These are phyloP conservation scores for Dactylella cylindrospora DNA, from an alignment of 2,329 filamentous ascomycete genomes.

Conservation along the genomic window DNA sequence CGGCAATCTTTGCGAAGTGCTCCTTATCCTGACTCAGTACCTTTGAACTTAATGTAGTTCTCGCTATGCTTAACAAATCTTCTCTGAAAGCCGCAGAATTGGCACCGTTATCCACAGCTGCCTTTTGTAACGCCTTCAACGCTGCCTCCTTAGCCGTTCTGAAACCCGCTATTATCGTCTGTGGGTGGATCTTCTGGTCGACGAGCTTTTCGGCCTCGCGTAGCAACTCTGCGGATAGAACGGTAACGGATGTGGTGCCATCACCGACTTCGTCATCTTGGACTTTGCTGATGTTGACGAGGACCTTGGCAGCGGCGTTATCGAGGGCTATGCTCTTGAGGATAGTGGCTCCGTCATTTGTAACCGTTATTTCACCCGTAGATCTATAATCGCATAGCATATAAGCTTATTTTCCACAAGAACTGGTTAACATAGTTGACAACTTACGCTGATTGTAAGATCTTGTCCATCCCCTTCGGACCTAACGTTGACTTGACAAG, in stretches of 20 bases:
- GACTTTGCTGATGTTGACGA: constrained; percentile 99
- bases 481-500: constrained; percentile 96
- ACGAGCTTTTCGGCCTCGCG: constrained; percentile 96
- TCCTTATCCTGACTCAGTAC: constrained; percentile 90
- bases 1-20: constrained; percentile 85
- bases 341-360: constrained; percentile 97
- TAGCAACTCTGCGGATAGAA: constrained; percentile 89
- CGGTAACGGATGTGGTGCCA: constrained; percentile 95
- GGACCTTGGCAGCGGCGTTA: constrained; percentile 95
- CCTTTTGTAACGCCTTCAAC: constrained; percentile 76
- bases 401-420: constrained; percentile 42
- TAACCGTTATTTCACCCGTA: constrained; percentile 96
- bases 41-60: constrained; percentile 95
- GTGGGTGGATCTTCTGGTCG: constrained; percentile 96
- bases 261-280: constrained; percentile 99
- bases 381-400: constrained; percentile 60
- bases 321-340: constrained; percentile 97
- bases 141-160: constrained; percentile 92
- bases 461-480: constrained; percentile 99
- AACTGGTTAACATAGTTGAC: constrained; percentile 44
- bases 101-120: constrained; percentile 85
- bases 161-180: constrained; percentile 99
- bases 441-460: constrained; percentile 86
- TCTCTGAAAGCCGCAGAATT: constrained; percentile 80
- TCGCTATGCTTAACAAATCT: constrained; percentile 85